Base-by-base conservation (phyloP, 495 filamentous ascomycete genomes). In the Talaromyces thailandensis region DNA sequence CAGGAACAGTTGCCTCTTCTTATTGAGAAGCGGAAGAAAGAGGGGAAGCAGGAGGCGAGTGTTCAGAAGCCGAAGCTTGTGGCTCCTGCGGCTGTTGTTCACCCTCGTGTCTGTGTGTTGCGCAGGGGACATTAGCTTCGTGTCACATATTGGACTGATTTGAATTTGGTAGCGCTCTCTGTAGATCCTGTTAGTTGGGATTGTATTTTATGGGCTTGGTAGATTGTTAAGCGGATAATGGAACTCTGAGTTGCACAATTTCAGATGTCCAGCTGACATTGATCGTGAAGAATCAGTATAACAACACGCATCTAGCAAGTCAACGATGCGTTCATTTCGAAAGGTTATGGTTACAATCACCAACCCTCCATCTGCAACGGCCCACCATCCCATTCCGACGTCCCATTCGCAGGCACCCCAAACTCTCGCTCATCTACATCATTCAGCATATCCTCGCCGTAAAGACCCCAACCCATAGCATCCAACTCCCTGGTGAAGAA, bases 401-500 rank as follows among this genome's bases (percentile, higher is more conserved):
- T 76, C 28, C 77, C 76, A 52, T 76, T 73, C 52, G 67, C 61
- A 28, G 65, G 69, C 57, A 73, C 66, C 68, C 74, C 63, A 60
- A 66, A 74, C 55, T 81, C 76, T 8, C 76, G 71, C 26, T 84
- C 86, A 21, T 76, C 79, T 11, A 63, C 68, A 4, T 68, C 71
- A 65, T 68, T 70, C 45, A 69, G 63, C 48, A 73, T 61, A 48
- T 79, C 75, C 11, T 76, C 75, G 5, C 69, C 70, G 24, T 67
- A 71, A 58, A 74, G 62, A 1, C 79, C 82, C 81, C 82, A 85
- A 8, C 83, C 86, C 82, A 95, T 87, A 70, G 87, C 90, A 74
- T 93, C 93, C 61, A 97, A 75, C 76, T 98, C 94, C 51, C 91
- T 78, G 21, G 84, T 81, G 69, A 98, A 98, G 70, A 96, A 98